A percentile compares a stretch with the other conserved stretches of the same genome.
Evolutionary conservation across 805 yeast species (phyloP).

Genomic region (Wickerhamiella nectarea): DNA sequence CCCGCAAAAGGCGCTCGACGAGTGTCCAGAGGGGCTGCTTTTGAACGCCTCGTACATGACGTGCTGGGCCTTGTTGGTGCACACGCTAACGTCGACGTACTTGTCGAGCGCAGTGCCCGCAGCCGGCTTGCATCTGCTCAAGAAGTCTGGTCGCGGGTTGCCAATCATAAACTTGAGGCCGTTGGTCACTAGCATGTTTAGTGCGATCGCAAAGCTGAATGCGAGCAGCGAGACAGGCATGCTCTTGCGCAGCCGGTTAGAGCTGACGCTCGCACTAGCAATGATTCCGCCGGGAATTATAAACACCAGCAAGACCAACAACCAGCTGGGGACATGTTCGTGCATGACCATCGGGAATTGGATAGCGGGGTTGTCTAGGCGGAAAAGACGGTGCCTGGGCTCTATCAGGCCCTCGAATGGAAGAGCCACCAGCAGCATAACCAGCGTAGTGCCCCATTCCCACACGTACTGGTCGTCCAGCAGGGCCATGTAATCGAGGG

Average conservation of each 20-base stretch:
- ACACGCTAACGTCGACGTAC: conserved; percentile 24
- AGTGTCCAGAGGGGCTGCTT: conserved; percentile 46
- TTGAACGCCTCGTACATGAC: conserved; percentile 39
- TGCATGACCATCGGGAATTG: conserved; percentile 67
- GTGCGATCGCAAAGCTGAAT: conserved; percentile 41
- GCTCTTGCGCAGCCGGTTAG: conserved; percentile 11
- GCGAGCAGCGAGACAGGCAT: conserved; percentile 57
- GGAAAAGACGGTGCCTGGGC: conserved; percentile 73
- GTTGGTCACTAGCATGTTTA: conserved; percentile 55
- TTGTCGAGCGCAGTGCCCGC: conserved; percentile 36
- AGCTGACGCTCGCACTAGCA: conserved; percentile 11
- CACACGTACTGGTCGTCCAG: not conserved
- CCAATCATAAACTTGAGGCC: conserved; percentile 74
- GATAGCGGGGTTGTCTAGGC: conserved; percentile 58
- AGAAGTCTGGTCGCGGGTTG: conserved; percentile 81
- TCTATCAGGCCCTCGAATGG: conserved; percentile 16
- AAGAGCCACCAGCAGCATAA: conserved; percentile 10
- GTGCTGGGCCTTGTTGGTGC: conserved; percentile 24
- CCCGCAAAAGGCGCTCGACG: conserved; percentile 40
- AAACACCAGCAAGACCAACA: conserved; percentile 32
- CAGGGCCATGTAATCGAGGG: not conserved
- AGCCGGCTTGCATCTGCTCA: conserved; percentile 69
- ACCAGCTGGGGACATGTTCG: conserved; percentile 53
- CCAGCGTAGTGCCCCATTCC: conserved; percentile 9
- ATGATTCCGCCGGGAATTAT: conserved; percentile 22